Base-by-base conservation (phyloP, 164 flowering plant species). In the Dillenia suffruticosa region DNA sequence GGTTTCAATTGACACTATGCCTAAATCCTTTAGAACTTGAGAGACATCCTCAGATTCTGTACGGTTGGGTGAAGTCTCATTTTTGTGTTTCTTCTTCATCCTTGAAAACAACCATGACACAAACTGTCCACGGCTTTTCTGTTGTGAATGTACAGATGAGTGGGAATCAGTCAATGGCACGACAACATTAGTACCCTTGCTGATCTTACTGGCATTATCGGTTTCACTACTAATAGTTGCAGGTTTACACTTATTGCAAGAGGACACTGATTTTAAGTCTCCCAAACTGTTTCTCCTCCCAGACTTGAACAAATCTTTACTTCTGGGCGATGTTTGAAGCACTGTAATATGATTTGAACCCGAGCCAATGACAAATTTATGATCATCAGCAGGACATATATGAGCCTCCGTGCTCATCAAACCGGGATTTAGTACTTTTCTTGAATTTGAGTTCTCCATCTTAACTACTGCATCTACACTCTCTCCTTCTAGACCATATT, bases 61-160 rank as follows among this genome's bases (percentile, higher is more conserved):
- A 49, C 80, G 57, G 58, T 61, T 72, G 2, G 87, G 90, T 2
- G 96, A 87, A 26, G 60, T 67, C 56, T 78, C 87, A 48, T 70
- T 76, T 76, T 84, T 92, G 48, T 81, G 73, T 74, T 85, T 90
- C 84, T 81, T 88, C 82, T 78, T 92, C 10, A 82, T 62, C 73
- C 76, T 57, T 0, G 96, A 85, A 58, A 94, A 82, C 68, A 94
- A 62, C 92, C 92, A 62, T 9, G 92, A 79, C 12, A 87, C 68
- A 40, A 78, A 74, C 47, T 76, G 76, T 10, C 81, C 84, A 51
- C 71, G 62, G 46, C 24, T 81, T 57, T 74, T 89, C 1, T 84
- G 80, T 13, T 82, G 84, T 0, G 85, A 60, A 2, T 79, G 83
- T 58, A 68, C 48, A 0, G 84, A 69, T 3, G 76, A 64, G 57